Evolutionary conservation across 345 rosid genomes (phyloP), one percentile per base, ranked within the genome.

Genomic region (Salix dunnii): DNA sequence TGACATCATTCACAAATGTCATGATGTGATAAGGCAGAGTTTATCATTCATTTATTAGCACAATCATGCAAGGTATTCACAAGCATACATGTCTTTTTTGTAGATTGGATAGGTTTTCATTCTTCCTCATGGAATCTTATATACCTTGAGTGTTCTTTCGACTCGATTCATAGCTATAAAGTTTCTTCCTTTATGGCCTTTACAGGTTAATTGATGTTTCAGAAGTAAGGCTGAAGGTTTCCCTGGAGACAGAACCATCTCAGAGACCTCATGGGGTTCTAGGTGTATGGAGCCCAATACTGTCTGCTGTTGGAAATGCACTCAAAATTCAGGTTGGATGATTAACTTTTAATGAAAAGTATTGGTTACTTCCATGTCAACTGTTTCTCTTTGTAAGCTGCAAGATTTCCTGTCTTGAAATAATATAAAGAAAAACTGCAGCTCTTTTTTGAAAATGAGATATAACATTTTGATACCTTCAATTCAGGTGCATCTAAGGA

Each of bases 251-350:
- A 18, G 97, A 92, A 69, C 97, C 96, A 42, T 88, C 88, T 68
- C 91, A 93, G 83, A 96, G 99, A 80, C 99, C 99, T 68, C 93
- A 85, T 65, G 98, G 94, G 48, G 91, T 88, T 86, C 87, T 93
- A 70, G 99, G 99, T 78, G 91, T 96, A 21, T 96, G 99, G 99
- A 90, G 99, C 75, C 99, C 98, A 55, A 71, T 96, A 81, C 78
- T 96, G 76, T 93, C 98, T 65, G 98, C 99, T 76, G 87, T 96
- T 81, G 98, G 99, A 82, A 96, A 93, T 88, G 98, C 99, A 73
- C 89, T 96, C 60, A 96, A 92, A 86, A 85, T 96, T 77, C 99
- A 93, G 98, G 99, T 93, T n/a, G 76, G 82, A 28, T 72, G 10
- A 62, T 62, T 62, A 35, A 21, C 66, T 62, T 62, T 25, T 8